A percentile compares a stretch with the other conserved stretches of the same genome.
Conservation (phyloP, 306 rosid species). For the Purshia tridentata region DNA sequence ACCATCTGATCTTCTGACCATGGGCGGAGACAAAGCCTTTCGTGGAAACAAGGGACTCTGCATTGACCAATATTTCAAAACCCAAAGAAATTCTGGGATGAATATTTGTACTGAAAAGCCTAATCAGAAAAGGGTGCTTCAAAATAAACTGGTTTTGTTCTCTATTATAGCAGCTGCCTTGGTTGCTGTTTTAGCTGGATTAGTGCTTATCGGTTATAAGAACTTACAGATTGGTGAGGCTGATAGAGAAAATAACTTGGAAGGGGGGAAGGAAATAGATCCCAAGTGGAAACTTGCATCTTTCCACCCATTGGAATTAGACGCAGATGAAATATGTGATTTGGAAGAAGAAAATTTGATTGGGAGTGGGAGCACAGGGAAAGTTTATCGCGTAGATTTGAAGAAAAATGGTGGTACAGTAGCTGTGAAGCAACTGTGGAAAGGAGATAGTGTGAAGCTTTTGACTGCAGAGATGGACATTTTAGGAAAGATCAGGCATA, state of each 20-base stretch:
- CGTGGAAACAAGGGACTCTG: slow-evolving; percentile 68
- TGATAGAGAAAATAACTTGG: slow-evolving; percentile 30
- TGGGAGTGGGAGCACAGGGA: slow-evolving; percentile 90
- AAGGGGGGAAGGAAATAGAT: slow-evolving; percentile 39
- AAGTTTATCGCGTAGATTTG: slow-evolving; percentile 74
- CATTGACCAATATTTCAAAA: slow-evolving; percentile 45
- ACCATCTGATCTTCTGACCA: slow-evolving; percentile 61
- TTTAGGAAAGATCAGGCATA: slow-evolving; percentile 80
- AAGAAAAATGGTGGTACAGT: slow-evolving; percentile 51
- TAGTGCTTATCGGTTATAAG: slow-evolving; percentile 49
- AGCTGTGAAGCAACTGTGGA: slow-evolving; percentile 82
- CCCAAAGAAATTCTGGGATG: slow-evolving; percentile 42
- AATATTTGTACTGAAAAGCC: slow-evolving; percentile 41
- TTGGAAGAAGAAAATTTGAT: slow-evolving; percentile 72
- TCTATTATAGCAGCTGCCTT: slow-evolving; percentile 42
- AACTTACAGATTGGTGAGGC: slow-evolving; percentile 40
- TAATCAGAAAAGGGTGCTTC: slow-evolving; percentile 32
- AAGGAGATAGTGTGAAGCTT: slow-evolving; percentile 58
- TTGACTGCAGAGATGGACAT: slow-evolving; percentile 88
- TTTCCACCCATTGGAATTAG: slow-evolving; percentile 72
- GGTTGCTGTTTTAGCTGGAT: slow-evolving; percentile 43
- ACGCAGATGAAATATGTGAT: slow-evolving; percentile 65
- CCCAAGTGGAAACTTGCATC: slow-evolving; percentile 74
- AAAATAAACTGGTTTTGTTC: slow-evolving; percentile 50
- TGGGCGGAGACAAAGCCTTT: slow-evolving; percentile 75